Conservation (phyloP, 805 yeast genomes). For the Candida palmyrensis region DNA sequence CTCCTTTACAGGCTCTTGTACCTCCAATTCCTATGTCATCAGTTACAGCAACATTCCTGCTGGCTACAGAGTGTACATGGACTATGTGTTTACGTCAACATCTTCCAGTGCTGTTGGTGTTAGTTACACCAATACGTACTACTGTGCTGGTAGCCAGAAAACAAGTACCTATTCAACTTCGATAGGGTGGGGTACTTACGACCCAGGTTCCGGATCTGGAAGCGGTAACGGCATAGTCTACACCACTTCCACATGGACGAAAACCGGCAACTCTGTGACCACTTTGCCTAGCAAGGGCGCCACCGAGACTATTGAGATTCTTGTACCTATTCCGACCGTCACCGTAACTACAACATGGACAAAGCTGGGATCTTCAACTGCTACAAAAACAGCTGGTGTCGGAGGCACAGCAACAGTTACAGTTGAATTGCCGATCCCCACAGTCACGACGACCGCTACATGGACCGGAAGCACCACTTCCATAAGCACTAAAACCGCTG, state of each 20-base stretch:
- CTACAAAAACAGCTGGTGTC: background rate
- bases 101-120: background rate
- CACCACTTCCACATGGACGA: conserved; percentile 17
- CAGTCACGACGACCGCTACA: conserved; percentile 9
- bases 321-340: conserved; percentile 8
- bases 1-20: conserved; percentile 12
- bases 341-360: conserved; percentile 9
- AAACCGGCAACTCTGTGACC: conserved; percentile 13
- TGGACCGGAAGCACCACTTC: conserved; percentile 3
- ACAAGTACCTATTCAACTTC: background rate
- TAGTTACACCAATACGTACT: conserved; percentile 9
- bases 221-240: conserved; percentile 2
- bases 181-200: background rate
- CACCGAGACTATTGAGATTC: conserved; percentile 16
- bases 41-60: conserved; percentile 20
- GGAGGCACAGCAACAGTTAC: conserved; percentile 8
- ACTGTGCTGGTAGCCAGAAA: conserved; percentile 7
- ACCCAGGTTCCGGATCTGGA: background rate
- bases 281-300: conserved; percentile 13
- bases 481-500: conserved; percentile 6
- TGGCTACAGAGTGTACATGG: conserved; percentile 21
- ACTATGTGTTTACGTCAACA: conserved; percentile 1
- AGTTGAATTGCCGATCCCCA: conserved; percentile 10
- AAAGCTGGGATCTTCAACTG: conserved; percentile 5
- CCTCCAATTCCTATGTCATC: conserved; percentile 6